These are phyloP conservation scores for Colletotrichum musicola DNA, from an alignment of 2,329 filamentous ascomycete species.

Conservation along the genomic window DNA sequence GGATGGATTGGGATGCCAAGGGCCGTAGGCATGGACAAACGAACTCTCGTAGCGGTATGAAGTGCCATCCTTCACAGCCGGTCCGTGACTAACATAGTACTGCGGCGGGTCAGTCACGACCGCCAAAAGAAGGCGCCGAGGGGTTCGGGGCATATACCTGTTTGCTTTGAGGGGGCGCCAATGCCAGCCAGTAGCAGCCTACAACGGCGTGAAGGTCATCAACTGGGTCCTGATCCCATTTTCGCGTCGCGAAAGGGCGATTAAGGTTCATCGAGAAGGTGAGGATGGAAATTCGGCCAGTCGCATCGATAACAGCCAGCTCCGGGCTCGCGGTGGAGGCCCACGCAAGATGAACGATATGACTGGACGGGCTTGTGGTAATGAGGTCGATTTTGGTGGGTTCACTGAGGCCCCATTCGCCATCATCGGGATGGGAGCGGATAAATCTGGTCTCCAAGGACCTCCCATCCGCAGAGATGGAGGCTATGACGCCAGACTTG, in stretches of 20 bases:
- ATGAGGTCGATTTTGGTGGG: constrained; percentile 75
- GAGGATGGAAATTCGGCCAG: constrained; percentile 82
- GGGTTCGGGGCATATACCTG: constrained; percentile 48
- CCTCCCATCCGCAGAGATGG: constrained; percentile 79
- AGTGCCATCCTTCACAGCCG: constrained; percentile 71
- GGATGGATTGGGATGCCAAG: constrained; percentile 77
- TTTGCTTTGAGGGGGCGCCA: constrained; percentile 59
- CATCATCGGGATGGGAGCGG: constrained; percentile 75
- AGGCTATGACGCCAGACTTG: constrained; percentile 85
- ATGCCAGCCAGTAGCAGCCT: constrained; percentile 87
- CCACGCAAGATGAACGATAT: constrained; percentile 86
- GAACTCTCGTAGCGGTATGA: constrained; percentile 79
- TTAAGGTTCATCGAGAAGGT: constrained; percentile 81
- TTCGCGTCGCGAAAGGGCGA: constrained; percentile 72
- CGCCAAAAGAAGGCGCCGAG: constrained; percentile 7
- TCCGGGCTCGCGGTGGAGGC: constrained; percentile 79
- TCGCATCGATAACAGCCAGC: constrained; percentile 84
- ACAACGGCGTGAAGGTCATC: constrained; percentile 84
- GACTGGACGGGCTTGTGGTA: constrained; percentile 71
- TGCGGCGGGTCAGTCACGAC: constrained; percentile 16
- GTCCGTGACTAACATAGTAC: constrained; percentile 66
- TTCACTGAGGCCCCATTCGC: constrained; percentile 81
- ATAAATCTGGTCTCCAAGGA: constrained; percentile 80
- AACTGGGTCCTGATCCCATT: constrained; percentile 74
- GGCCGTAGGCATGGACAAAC: constrained; percentile 74